A percentile compares a stretch with the other conserved stretches of the same genome.
phyloP scores from a whole-genome alignment of 1,284 basidiomycete species.

The Sporisorium sorghi region DNA sequence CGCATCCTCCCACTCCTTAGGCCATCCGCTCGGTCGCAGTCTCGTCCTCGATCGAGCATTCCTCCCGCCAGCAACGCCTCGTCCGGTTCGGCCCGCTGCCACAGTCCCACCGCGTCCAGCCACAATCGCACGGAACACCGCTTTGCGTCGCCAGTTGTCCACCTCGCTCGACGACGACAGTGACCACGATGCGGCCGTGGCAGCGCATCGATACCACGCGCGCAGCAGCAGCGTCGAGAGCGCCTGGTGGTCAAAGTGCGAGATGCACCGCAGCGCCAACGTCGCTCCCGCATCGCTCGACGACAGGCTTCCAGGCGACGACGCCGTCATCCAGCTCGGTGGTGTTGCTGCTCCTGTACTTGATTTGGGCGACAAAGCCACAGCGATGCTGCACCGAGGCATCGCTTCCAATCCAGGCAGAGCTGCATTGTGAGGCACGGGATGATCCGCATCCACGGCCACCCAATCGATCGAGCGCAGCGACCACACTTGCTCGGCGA shows the following conservation, averaged over 20 bases:
- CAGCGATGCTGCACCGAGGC: conserved; percentile 23
- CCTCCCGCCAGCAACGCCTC: conserved; percentile 19
- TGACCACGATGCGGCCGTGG: neutral
- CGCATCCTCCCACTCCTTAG: conserved; percentile 56
- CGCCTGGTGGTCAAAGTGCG: conserved; percentile 48
- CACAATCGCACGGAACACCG: conserved; percentile 46
- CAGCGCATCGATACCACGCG: conserved; percentile 30
- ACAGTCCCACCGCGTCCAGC: conserved; percentile 59
- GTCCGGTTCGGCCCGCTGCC: conserved; percentile 34
- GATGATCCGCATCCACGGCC: conserved; percentile 21
- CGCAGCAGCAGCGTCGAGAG: conserved; percentile 36
- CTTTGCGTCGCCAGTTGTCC: conserved; percentile 49
- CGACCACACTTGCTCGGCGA: conserved; percentile 32
- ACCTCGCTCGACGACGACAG: conserved; percentile 1
- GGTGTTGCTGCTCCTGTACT: neutral
- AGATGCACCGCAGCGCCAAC: conserved; percentile 47
- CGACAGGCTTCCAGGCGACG: neutral
- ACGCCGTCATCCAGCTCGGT: neutral
- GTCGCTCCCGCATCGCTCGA: neutral
- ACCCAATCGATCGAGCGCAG: conserved; percentile 39
- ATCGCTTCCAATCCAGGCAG: conserved; percentile 37
- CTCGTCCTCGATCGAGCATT: conserved; percentile 49
- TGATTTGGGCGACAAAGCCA: conserved; percentile 20
- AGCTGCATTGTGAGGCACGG: conserved; percentile 21
- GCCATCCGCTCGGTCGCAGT: conserved; percentile 48